A percentile compares a stretch with the other conserved stretches of the same genome.
phyloP scores from a whole-genome alignment of 331 rosid species.

The Telfairia occidentalis region DNA sequence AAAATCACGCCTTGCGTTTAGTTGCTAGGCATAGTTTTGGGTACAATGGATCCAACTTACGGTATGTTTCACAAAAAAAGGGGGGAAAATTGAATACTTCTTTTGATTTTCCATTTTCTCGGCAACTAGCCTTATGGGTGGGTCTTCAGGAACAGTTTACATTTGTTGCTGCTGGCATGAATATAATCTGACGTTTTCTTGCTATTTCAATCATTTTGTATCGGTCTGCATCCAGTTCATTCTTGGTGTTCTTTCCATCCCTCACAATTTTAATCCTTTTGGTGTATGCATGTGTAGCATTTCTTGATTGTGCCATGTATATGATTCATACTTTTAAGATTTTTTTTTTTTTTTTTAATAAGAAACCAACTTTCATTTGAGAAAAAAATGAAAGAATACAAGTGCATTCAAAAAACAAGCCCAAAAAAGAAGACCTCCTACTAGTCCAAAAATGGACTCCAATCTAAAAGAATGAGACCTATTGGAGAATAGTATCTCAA shows the following conservation, averaged over 20 bases:
- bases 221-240: background rate
- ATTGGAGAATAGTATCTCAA: background rate
- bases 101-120: background rate
- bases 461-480: too few species aligned
- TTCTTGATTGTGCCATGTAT: background rate
- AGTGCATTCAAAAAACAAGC: too few species aligned
- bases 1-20: slow-evolving; percentile 30
- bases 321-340: background rate
- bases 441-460: too few species aligned
- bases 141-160: background rate
- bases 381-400: too few species aligned
- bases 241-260: background rate
- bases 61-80: slow-evolving; percentile 26
- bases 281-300: background rate
- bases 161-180: background rate
- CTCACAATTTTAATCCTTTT: background rate
- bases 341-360: too few species aligned
- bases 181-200: background rate
- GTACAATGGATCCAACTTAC: slow-evolving; percentile 40
- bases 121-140: background rate
- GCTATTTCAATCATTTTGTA: background rate
- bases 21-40: slow-evolving; percentile 60
- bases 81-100: background rate
- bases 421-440: too few species aligned
- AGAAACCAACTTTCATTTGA: too few species aligned